Evolutionary conservation across 768 basidiomycete genomes (phyloP).

Genomic region (Pleurotus salmoneostramineus): DNA sequence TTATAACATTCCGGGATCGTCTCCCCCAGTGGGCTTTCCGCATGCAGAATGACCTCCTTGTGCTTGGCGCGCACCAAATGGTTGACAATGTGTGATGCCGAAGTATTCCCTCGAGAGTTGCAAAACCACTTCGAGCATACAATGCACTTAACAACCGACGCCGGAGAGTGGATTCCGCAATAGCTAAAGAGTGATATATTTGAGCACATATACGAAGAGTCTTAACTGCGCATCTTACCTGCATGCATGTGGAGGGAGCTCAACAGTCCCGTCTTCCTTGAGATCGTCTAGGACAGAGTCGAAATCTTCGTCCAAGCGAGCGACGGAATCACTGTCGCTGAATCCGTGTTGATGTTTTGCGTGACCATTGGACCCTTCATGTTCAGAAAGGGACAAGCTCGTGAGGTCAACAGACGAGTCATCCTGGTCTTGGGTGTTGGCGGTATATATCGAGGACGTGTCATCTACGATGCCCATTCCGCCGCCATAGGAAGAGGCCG

Average conservation of each 20-base stretch:
- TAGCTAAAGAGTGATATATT: constrained; percentile 51
- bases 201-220: constrained; percentile 11
- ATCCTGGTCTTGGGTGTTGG: constrained; percentile 57
- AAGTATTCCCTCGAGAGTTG: constrained; percentile 96
- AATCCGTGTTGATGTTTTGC: constrained; percentile 22
- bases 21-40: constrained; percentile 93
- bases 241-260: constrained; percentile 93
- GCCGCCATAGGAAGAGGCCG: constrained; percentile 77
- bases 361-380: constrained; percentile 36
- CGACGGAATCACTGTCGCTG: constrained; percentile 13
- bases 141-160: constrained; percentile 94
- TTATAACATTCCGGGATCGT: constrained; percentile 99
- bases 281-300: constrained; percentile 87
- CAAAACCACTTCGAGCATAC: constrained; percentile 97
- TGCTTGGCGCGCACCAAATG: constrained; percentile 99
- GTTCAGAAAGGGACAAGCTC: constrained; percentile 65
- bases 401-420: constrained; percentile 65
- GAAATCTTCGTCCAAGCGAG: constrained; percentile 74
- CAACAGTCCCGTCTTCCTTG: constrained; percentile 74
- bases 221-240: constrained; percentile 50
- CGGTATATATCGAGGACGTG: constrained; percentile 77
- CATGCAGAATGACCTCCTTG: constrained; percentile 96
- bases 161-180: constrained; percentile 96
- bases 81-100: constrained; percentile 98
- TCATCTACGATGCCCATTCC: constrained; percentile 71